Percentiles rank a stretch among this genome's conserved stretches.
Evolutionary conservation across 352 stramenopile species (phyloP).

Genomic region (Pythium sukuiense): DNA sequence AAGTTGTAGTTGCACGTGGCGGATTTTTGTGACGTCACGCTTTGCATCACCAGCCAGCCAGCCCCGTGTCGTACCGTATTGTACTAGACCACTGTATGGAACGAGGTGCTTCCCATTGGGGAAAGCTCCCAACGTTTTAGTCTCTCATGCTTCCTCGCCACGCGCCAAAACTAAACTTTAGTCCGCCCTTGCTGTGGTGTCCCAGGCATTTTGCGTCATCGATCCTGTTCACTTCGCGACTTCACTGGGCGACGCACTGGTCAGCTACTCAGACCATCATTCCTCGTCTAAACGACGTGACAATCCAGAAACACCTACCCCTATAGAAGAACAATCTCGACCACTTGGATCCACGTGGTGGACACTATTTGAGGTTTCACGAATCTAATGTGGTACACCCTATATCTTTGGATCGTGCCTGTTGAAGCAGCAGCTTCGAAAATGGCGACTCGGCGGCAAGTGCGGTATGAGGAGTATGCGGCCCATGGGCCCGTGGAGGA

Average conservation of each 20-base stretch:
- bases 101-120: background rate
- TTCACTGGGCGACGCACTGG: background rate
- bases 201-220: background rate
- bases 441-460: constrained; percentile 20
- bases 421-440: constrained; percentile 12
- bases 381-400: constrained; percentile 3
- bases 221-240: background rate
- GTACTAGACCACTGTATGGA: too few relatives aligned
- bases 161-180: background rate
- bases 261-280: background rate
- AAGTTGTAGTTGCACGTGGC: constrained; percentile 20
- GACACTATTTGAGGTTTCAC: background rate
- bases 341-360: background rate
- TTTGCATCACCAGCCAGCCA: background rate
- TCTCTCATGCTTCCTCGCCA: background rate
- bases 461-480: constrained; percentile 72
- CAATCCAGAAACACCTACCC: constrained; percentile 6
- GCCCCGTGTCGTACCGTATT: too few relatives aligned
- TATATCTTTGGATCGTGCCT: background rate
- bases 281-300: background rate
- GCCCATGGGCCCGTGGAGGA: constrained; percentile 19
- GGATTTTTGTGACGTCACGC: constrained; percentile 26
- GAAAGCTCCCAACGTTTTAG: background rate
- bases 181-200: background rate
- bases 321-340: constrained; percentile 20